Evolutionary conservation across 345 rosid genomes (phyloP).

Genomic region (Physaria fendleri): DNA sequence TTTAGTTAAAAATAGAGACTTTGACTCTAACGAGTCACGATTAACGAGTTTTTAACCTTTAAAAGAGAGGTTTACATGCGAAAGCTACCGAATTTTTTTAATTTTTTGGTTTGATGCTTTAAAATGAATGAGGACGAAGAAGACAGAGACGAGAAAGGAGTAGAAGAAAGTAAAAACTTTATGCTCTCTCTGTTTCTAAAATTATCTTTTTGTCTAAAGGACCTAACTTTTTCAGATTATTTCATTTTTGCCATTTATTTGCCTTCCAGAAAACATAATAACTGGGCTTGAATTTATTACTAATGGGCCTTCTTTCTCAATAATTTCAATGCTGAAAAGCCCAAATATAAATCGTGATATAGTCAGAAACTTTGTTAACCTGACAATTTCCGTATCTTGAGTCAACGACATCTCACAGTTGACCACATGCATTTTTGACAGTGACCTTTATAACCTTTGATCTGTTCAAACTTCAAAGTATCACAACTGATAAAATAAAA

Average conservation of each 20-base stretch:
- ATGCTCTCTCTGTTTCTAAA: constrained; percentile 33
- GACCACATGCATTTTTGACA: no score
- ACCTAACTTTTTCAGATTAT: constrained; percentile 20
- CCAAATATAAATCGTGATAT: no score
- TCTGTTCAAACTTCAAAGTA: no score
- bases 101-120: constrained; percentile 19
- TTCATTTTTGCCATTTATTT: constrained; percentile 27
- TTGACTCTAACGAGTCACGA: constrained; percentile 23
- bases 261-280: neutral
- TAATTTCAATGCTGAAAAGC: no score
- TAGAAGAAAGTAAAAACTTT: constrained; percentile 26
- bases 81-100: neutral
- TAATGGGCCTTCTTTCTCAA: neutral
- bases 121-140: constrained; percentile 21
- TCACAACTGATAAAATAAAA: no score
- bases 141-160: constrained; percentile 31
- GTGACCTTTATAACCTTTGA: no score
- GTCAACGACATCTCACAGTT: no score
- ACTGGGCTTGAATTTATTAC: neutral
- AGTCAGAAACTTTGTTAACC: no score
- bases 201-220: neutral
- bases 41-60: constrained; percentile 11
- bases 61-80: constrained; percentile 39
- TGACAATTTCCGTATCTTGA: no score
- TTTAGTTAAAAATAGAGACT: neutral